Evolutionary conservation across 768 basidiomycete species (phyloP).

Genomic region (Kwoniella sp.): DNA sequence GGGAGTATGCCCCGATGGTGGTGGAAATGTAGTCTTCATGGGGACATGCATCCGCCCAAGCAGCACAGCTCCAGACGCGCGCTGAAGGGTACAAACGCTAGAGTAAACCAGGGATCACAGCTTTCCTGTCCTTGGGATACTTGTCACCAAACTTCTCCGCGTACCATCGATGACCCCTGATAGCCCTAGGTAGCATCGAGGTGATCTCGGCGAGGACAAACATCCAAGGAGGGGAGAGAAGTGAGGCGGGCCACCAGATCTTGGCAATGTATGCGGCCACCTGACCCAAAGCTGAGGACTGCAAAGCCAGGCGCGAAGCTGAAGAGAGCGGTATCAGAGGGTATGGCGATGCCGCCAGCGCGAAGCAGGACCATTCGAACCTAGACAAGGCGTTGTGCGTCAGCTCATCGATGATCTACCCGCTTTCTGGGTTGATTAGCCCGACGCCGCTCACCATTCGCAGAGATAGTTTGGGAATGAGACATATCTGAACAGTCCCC

Average conservation of each 20-base stretch:
- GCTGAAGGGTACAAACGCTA: too few species aligned
- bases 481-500: conserved; percentile 68
- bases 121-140: conserved; percentile 71
- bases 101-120: conserved; percentile 62
- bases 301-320: neutral
- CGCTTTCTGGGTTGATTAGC: too few species aligned
- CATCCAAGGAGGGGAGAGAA: conserved; percentile 68
- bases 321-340: conserved; percentile 11
- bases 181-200: conserved; percentile 72
- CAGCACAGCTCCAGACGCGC: too few species aligned
- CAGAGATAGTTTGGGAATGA: conserved; percentile 92
- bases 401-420: too few species aligned
- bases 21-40: conserved; percentile 32
- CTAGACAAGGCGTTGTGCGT: conserved; percentile 15
- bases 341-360: conserved; percentile 59
- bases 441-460: conserved; percentile 61
- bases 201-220: conserved; percentile 71
- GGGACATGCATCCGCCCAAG: too few species aligned
- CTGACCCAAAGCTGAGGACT: conserved; percentile 4
- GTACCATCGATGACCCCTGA: conserved; percentile 82
- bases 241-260: conserved; percentile 45
- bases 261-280: conserved; percentile 19
- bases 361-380: conserved; percentile 88
- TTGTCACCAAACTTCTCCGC: conserved; percentile 63
- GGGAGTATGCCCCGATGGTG: conserved; percentile 47